phyloP scores from a whole-genome alignment of 169 alveolate genomes.

The Cryptosporidium parvum region DNA sequence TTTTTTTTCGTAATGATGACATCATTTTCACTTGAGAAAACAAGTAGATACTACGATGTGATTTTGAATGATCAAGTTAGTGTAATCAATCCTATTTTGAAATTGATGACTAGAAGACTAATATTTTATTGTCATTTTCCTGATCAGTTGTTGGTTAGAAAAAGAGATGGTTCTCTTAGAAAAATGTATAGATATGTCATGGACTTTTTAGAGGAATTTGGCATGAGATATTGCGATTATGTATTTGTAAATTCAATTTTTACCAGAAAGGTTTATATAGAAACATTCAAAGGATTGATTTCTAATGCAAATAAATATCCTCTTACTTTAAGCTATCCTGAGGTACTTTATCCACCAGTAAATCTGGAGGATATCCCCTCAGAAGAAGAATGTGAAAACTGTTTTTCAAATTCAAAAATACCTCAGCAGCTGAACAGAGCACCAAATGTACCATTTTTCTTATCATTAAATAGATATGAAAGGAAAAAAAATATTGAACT shows the following conservation, averaged over 20 bases:
- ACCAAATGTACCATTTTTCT: slow-evolving; percentile 76
- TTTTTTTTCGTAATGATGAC: slow-evolving; percentile 77
- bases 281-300: slow-evolving; percentile 30
- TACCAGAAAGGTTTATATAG: slow-evolving; percentile 58
- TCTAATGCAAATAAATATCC: slow-evolving; percentile 33
- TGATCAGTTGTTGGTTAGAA: slow-evolving; percentile 85
- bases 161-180: slow-evolving; percentile 20
- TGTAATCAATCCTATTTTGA: slow-evolving; percentile 80
- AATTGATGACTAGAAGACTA: slow-evolving; percentile 80
- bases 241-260: slow-evolving; percentile 71
- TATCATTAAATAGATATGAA: slow-evolving; percentile 90
- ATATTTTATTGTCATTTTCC: slow-evolving; percentile 94
- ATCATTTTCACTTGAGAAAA: slow-evolving; percentile 8
- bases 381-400: slow-evolving; percentile 77
- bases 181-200: slow-evolving; percentile 39
- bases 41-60: slow-evolving; percentile 87
- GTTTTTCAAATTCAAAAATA: slow-evolving; percentile 65
- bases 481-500: slow-evolving; percentile 89
- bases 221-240: slow-evolving; percentile 51
- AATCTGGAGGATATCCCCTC: slow-evolving; percentile 81
- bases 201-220: slow-evolving; percentile 64
- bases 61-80: slow-evolving; percentile 88
- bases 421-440: neutral
- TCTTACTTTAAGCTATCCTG: slow-evolving; percentile 76
- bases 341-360: slow-evolving; percentile 84